Evolutionary conservation across 176 grass and related monocot species (phyloP).

Genomic region (Alopecurus myosuroides): DNA sequence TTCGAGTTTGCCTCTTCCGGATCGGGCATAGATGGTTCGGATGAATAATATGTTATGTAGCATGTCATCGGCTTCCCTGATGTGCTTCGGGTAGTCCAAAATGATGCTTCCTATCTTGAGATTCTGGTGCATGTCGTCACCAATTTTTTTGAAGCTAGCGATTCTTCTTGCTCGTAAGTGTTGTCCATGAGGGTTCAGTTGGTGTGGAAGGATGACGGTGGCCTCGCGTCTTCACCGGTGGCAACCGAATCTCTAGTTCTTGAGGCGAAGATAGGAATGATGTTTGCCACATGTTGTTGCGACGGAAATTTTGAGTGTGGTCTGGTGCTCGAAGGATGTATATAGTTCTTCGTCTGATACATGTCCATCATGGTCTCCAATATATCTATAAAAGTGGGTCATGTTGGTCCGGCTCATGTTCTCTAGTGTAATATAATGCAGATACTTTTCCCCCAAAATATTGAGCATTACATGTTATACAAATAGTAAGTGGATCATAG

Average conservation of each 20-base stretch:
- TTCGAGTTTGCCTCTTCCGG: not conserved
- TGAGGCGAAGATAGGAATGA: too few species aligned
- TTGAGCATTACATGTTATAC: too few species aligned
- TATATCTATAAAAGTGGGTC: not conserved
- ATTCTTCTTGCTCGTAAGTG: too few species aligned
- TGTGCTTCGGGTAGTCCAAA: not conserved
- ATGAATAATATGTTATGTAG: not conserved
- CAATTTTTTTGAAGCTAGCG: not conserved
- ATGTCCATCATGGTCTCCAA: not conserved
- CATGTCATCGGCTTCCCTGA: not conserved
- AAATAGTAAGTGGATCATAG: too few species aligned
- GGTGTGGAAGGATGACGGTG: too few species aligned
- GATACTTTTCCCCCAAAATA: too few species aligned
- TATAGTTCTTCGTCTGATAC: not conserved
- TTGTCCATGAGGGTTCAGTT: too few species aligned
- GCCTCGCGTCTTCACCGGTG: too few species aligned
- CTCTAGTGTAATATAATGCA: not conserved
- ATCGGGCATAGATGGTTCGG: not conserved
- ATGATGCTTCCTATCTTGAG: not conserved
- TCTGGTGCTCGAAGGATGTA: not conserved
- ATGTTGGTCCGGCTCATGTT: not conserved
- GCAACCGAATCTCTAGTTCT: too few species aligned
- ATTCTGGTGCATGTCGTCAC: not conserved
- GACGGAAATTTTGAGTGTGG: too few species aligned
- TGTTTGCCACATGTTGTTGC: too few species aligned